Base-by-base conservation (phyloP, 495 filamentous ascomycete species). In the Tuber melanosporum region DNA sequence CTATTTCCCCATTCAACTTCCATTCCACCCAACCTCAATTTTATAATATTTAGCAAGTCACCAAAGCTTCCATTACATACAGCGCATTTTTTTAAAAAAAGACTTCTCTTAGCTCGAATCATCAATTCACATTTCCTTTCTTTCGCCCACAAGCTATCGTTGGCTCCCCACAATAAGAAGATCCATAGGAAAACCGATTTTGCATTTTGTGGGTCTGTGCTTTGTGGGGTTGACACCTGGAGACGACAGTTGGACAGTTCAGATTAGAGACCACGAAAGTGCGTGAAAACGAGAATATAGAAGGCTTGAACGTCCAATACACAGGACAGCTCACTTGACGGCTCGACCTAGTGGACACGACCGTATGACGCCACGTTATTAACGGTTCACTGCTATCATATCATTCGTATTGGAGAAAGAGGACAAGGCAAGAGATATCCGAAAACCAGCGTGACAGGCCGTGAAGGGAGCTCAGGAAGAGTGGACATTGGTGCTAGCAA, bases 341-440 rank as follows among this genome's bases (percentile, higher is more conserved):
- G 74, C 52, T 76, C 57, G 41, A 36, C 74, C 77, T 42, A 77
- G 74, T 26, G 73, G 73, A 78, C 71, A 80, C 78, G 78, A 74
- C 78, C 73, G 52, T 78, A 80, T 80, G 78, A 80, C 78, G 78
- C 78, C 78, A 80, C 78, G 78, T 73, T 79, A 71, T 80, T 79
- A 74, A 80, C 73, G 46, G 73, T 73, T 73, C 71, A 71, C 36
- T 42, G 76, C 69, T 78, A 78, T 80, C 43, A 47, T 78, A 79
- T 79, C 76, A 75, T 78, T 75, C 77, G 32, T 71, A 71, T 80
- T 74, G 62, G 46, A 71, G 70, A 72, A 44, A 72, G 72, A 72
- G 57, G 12, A 32, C 17, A 26, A 57, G 12, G 15, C n/a, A 32
- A n/a, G 26, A 66, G 14, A 66, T 66, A 57, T 66, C 26, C 32